Evolutionary conservation across 495 filamentous ascomycete genomes (phyloP), one percentile per base, ranked within the genome.

Genomic region (Neurospora sp.): DNA sequence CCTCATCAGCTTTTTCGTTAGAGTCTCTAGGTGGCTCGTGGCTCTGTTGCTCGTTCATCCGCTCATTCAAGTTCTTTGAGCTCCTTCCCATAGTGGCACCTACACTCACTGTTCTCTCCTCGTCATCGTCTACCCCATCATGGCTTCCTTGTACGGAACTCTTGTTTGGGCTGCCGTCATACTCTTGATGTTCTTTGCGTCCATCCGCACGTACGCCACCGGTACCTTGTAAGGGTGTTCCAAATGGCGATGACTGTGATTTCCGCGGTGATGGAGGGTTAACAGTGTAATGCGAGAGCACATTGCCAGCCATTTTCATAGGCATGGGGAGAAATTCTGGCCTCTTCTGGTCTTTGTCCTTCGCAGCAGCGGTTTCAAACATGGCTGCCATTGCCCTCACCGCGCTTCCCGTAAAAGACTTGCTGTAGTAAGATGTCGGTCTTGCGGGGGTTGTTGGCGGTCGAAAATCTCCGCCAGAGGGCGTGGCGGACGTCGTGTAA

Each of bases 351-450:
- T 73, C 59, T 44, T 76, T 74, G 59, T 77, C 76, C 41, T 77
- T 72, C 38, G 44, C 73, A 11, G 59, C 72, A 12, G 76, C 79
- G 69, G 75, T 78, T 44, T 86, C 82, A 75, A 85, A 85, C 70
- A 81, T 75, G 35, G 83, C 84, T 20, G 84, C 78, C 77, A 86
- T 84, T 4, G 82, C 83, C 72, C 80, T 85, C 35, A 85, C 84
- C 12, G 78, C 77, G n/a, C 78, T 82, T 4, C 77, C 77, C 1
- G 72, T 42, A 12, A 18, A 66, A 7, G 54, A 66, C 27, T 66
- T 66, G 27, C 27, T 35, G 14, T 31, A 66, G 54, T 66, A 66
- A 35, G 54, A 31, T 37, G 14, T 31, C 6, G 54, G 54, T 27
- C 54, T 35, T 66, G 23, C 7, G 54, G 54, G 54, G 27, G 54